Base-by-base conservation (phyloP, 768 basidiomycete genomes). In the Boletus tylopilopsis region DNA sequence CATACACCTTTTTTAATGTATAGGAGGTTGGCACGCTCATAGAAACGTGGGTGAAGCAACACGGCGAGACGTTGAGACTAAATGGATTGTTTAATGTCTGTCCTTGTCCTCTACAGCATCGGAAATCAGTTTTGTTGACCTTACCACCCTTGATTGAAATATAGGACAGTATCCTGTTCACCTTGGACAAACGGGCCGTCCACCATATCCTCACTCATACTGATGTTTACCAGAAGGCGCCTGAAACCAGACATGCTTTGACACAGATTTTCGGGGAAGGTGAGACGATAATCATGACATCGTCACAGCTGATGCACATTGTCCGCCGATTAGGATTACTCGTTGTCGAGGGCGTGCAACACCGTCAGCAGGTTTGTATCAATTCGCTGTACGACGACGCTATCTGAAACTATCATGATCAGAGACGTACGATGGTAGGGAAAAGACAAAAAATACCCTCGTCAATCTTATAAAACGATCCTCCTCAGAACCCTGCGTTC, bases 141-240 rank as follows among this genome's bases (percentile, higher is more conserved):
- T 38, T 19, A 6, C n/a, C 12, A n/a, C 29, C 29, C 18, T 21
- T 34, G 29, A 21, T 21, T 34, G 29, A 21, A 15, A 18, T 24
- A 2, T 49, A 75, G 72, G 37, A 49, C 6, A 47, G 64, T 16
- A 73, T 77, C 6, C 63, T 88, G 10, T 75, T 74, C 60, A 86
- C 84, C 0, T 62, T 72, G 44, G 89, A 90, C 57, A 68, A 78
- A 0, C 77, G 78, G 23, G 87, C 85, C 0, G 33, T 90, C 30
- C 74, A 76, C 36, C 81, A 90, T 55, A 71, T 92, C 43, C 69
- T 91, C 13, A 73, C 75, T 52, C 80, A 85, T 47, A 68, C 68
- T 23, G 63, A 75, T 25, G 66, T 72, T 34, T 88, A 83, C 53
- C 76, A 78, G 50, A 88, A 87, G 54, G 74, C 83, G 0, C 68